Evolutionary conservation across 2,329 filamentous ascomycete genomes (phyloP), one percentile per base, ranked within the genome.

Genomic region (Penicillium sumatraense): DNA sequence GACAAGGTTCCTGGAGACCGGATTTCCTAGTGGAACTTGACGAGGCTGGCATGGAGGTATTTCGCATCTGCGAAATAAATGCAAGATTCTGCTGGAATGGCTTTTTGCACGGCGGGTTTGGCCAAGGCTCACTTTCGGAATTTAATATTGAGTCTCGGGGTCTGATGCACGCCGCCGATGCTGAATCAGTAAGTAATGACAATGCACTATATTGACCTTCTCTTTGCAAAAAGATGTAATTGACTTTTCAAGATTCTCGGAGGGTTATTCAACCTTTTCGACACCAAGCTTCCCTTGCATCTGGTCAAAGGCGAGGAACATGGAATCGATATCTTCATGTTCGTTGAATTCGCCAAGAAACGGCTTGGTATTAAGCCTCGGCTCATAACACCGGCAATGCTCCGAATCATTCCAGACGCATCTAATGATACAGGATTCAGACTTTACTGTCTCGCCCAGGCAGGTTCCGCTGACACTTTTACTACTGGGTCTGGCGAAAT

Each of bases 21-120:
- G 68, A 70, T 38, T 66, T 69, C 18, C 33, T 70, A 10, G 14
- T 70, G 0, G 57, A 66, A 10, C 16, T 24, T 7, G 35, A 54
- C 1, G 47, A 52, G 9, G 11, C 18, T 6, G 38, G 20, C 0
- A 7, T 27, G 2, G 57, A 62, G 8, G 47, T 21, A 4, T 63
- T 60, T 23, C 54, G 56, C 1, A 57, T 70, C 14, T 65, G 57
- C 16, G 66, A 70, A 35, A 70, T 70, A 11, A 68, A 69, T 16
- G 62, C 63, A 1, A 62, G 67, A 1, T 68, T 70, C 33, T 60
- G 42, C 1, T 64, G 50, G 24, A 69, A 69, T 47, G 65, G 65
- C 0, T 54, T 60, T 6, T 48, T 67, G 36, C 26, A 49, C 6
- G 21, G 5, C 2, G 49, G 48, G 0, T 54, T 35, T 29, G 60